Percentiles rank a stretch among this genome's conserved stretches.
phyloP scores from a whole-genome alignment of 73 alveolate genomes.

The Durusdinium trenchii region DNA sequence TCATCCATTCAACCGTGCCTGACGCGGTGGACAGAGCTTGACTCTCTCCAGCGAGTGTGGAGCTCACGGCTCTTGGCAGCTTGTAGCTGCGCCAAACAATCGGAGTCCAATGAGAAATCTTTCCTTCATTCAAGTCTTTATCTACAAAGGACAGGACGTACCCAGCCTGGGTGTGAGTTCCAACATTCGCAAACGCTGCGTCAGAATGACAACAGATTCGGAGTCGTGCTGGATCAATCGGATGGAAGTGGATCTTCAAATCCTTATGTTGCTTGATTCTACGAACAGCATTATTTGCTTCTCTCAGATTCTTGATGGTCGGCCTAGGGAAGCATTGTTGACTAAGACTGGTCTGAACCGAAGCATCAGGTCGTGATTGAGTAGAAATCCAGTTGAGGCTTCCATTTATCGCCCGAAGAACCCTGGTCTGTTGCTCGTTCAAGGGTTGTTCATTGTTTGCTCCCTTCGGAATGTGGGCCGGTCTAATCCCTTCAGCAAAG shows the following conservation, averaged over 20 bases:
- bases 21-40: background rate
- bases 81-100: background rate
- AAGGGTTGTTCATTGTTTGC: too few relatives aligned
- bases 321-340: background rate
- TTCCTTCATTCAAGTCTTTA: background rate
- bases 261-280: background rate
- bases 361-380: background rate
- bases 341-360: background rate
- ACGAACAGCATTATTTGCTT: background rate
- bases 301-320: background rate
- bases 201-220: background rate
- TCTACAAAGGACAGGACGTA: background rate
- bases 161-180: conserved; percentile 18
- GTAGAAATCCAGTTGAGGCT: background rate
- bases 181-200: conserved; percentile 10
- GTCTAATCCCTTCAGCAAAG: background rate
- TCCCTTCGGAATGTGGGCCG: background rate
- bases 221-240: background rate
- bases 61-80: background rate
- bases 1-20: background rate
- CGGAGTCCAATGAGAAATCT: background rate
- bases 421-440: too few relatives aligned
- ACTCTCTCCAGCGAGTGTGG: background rate
- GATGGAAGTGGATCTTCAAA: background rate
- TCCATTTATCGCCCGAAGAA: background rate